A percentile compares a stretch with the other conserved stretches of the same genome.
Conservation (phyloP, 2,329 filamentous ascomycete species). For the Allantophomopsis cytisporea region DNA sequence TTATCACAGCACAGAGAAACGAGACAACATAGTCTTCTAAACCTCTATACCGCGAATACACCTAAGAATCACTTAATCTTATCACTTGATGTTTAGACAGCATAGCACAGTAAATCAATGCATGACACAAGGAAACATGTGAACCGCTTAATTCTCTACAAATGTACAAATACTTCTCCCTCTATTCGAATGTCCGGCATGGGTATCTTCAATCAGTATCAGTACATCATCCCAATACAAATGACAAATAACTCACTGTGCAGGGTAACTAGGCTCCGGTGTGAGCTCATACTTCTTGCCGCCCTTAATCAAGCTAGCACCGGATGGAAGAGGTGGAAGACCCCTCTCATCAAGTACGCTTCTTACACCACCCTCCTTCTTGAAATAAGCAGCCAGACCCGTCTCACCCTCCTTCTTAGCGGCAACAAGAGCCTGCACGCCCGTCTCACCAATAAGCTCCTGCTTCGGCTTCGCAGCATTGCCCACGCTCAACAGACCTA, state of each 20-base stretch:
- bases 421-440: slow-evolving; percentile 59
- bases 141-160: neutral
- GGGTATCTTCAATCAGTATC: slow-evolving; percentile 37
- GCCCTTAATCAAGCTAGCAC: slow-evolving; percentile 35
- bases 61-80: no score
- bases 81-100: no score
- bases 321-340: slow-evolving; percentile 74
- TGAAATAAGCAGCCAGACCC: slow-evolving; percentile 61
- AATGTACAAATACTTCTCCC: slow-evolving; percentile 8
- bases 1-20: no score
- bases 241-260: slow-evolving; percentile 37
- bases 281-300: slow-evolving; percentile 55
- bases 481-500: slow-evolving; percentile 73
- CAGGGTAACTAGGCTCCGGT: slow-evolving; percentile 57
- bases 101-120: no score
- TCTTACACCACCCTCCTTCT: slow-evolving; percentile 39
- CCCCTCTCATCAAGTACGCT: slow-evolving; percentile 61
- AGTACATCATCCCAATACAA: slow-evolving; percentile 2
- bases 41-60: no score
- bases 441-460: slow-evolving; percentile 66
- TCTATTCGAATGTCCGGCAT: slow-evolving; percentile 46
- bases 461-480: slow-evolving; percentile 71
- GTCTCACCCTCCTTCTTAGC: slow-evolving; percentile 62
- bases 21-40: no score
- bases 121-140: no score